These are phyloP conservation scores for Pouteria glomerata DNA, from an alignment of 148 eudicot species.

Conservation along the genomic window DNA sequence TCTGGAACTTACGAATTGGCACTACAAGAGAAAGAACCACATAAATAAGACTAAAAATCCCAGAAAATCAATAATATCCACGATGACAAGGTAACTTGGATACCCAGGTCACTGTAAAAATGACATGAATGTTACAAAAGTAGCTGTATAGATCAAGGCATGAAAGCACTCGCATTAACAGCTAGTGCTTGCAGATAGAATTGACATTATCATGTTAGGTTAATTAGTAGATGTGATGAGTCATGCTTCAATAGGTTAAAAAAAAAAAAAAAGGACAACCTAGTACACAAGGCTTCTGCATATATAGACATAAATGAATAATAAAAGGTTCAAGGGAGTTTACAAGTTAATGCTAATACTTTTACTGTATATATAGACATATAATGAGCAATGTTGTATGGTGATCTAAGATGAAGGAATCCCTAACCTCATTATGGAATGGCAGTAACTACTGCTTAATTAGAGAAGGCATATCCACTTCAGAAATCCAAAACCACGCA, in stretches of 20 bases:
- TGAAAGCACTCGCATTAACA: background rate
- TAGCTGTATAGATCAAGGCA: background rate
- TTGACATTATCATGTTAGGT: background rate
- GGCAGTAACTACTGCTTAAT: background rate
- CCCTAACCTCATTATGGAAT: background rate
- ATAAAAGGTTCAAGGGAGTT: no score
- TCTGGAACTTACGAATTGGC: background rate
- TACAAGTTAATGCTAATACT: background rate
- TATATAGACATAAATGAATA: no score
- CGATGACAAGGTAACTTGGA: background rate
- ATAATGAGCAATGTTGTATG: background rate
- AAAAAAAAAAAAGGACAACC: no score
- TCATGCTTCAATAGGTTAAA: background rate
- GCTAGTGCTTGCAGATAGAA: background rate
- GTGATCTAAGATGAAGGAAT: background rate
- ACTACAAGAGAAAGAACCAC: background rate
- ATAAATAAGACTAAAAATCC: background rate
- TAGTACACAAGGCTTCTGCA: no score
- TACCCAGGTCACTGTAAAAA: background rate
- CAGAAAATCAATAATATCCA: background rate
- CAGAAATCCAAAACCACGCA: background rate
- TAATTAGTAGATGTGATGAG: background rate
- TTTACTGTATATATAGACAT: background rate
- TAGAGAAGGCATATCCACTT: background rate
- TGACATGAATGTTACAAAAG: background rate